phyloP scores from a whole-genome alignment of 1,139 yeast species.

The Magnusiomyces paraingens region DNA sequence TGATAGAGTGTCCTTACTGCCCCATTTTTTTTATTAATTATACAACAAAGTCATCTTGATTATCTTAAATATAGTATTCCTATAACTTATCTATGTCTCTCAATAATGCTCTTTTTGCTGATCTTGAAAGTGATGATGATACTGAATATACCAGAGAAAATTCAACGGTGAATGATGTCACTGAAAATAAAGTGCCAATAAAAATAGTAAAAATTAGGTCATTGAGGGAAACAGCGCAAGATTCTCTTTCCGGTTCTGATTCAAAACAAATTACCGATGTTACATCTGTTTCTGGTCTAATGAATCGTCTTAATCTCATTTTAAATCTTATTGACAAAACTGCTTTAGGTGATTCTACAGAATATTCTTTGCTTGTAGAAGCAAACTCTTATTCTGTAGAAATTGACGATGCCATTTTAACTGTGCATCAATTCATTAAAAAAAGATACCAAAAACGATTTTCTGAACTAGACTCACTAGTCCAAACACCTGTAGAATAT shows the following conservation, averaged over 20 bases:
- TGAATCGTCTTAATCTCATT: slow-evolving; percentile 27
- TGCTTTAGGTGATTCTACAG: slow-evolving; percentile 37
- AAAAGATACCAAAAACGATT: slow-evolving; percentile 54
- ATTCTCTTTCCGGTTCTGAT: slow-evolving; percentile 18
- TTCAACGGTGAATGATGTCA: background rate
- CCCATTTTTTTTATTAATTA: too few relatives aligned
- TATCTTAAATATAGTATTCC: too few relatives aligned
- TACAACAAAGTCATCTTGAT: too few relatives aligned
- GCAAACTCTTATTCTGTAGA: slow-evolving; percentile 54
- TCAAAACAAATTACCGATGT: slow-evolving; percentile 16
- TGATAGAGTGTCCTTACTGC: too few relatives aligned
- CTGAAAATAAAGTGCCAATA: background rate
- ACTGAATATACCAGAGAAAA: slow-evolving; percentile 12
- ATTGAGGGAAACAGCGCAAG: slow-evolving; percentile 21
- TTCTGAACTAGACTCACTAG: slow-evolving; percentile 62
- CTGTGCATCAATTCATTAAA: slow-evolving; percentile 47
- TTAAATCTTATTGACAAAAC: slow-evolving; percentile 24
- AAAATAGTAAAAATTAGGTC: slow-evolving; percentile 9
- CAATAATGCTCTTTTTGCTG: slow-evolving; percentile 37
- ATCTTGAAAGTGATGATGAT: slow-evolving; percentile 22
- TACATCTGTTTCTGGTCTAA: slow-evolving; percentile 22
- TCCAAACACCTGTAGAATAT: slow-evolving; percentile 60
- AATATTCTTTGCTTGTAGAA: slow-evolving; percentile 45
- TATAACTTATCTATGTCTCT: slow-evolving; percentile 29
- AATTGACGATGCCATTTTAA: slow-evolving; percentile 49